phyloP scores from a whole-genome alignment of 2,329 filamentous ascomycete species.

The Drechslera avenae region DNA sequence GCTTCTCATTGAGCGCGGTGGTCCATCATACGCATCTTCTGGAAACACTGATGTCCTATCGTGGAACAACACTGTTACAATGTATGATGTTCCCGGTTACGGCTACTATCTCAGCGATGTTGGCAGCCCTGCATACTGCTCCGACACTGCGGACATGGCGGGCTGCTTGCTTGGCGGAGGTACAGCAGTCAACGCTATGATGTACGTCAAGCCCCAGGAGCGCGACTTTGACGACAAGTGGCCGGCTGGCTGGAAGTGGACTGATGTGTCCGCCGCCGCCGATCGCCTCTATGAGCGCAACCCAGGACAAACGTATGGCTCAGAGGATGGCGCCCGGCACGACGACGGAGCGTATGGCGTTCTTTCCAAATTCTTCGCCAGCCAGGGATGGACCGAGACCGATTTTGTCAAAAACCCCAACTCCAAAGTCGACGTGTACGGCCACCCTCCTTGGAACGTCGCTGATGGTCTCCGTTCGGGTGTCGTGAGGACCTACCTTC shows the following conservation, averaged over 20 bases:
- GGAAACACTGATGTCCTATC: constrained; percentile 36
- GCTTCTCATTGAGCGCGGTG: constrained; percentile 58
- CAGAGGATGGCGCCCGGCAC: constrained; percentile 68
- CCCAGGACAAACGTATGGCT: constrained; percentile 69
- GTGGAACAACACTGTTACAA: constrained; percentile 45
- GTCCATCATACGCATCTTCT: constrained; percentile 40
- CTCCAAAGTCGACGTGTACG: constrained; percentile 65
- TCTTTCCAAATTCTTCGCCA: constrained; percentile 63
- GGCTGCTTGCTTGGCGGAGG: constrained; percentile 72
- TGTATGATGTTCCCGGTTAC: constrained; percentile 47
- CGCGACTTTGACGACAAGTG: constrained; percentile 74
- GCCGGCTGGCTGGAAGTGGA: constrained; percentile 70
- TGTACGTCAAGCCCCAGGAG: constrained; percentile 42
- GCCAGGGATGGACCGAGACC: constrained; percentile 68
- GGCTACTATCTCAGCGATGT: constrained; percentile 42
- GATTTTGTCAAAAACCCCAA: constrained; percentile 64
- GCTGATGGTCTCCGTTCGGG: constrained; percentile 68
- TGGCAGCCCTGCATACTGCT: constrained; percentile 53
- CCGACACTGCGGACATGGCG: constrained; percentile 72
- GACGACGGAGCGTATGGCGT: constrained; percentile 67
- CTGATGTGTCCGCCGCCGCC: constrained; percentile 64
- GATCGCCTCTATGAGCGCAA: constrained; percentile 72
- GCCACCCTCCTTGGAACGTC: constrained; percentile 70
- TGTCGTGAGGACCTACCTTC: constrained; percentile 72
- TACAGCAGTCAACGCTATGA: constrained; percentile 63